Conservation (phyloP, 2,329 filamentous ascomycete genomes). For the Paecilomyces niveus region DNA sequence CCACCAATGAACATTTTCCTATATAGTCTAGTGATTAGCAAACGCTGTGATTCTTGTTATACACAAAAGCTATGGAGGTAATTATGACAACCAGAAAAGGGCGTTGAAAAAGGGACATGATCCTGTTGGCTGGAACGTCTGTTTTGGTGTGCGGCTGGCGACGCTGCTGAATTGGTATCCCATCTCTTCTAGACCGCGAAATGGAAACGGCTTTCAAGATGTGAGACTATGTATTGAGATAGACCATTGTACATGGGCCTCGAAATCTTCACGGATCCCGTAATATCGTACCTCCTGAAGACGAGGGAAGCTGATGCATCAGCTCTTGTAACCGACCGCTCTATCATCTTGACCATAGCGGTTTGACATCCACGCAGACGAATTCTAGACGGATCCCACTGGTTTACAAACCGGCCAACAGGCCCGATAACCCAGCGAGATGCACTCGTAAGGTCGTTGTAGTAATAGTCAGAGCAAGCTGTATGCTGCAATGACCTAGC, state of each 20-base stretch:
- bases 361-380: conserved; percentile 2
- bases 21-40: conserved; percentile 30
- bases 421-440: conserved; percentile 11
- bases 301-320: background rate
- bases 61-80: background rate
- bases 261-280: background rate
- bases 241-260: background rate
- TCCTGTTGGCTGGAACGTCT: background rate
- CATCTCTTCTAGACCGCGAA: background rate
- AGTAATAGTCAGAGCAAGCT: conserved; percentile 16
- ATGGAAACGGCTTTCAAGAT: background rate
- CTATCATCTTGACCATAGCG: background rate
- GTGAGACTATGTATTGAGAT: background rate
- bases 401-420: conserved; percentile 20
- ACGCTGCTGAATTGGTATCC: background rate
- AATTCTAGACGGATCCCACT: conserved; percentile 16
- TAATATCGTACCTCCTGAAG: background rate
- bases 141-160: background rate
- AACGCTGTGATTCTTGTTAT: conserved; percentile 5
- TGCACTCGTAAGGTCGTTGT: conserved; percentile 11
- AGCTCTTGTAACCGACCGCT: background rate
- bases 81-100: background rate
- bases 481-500: conserved; percentile 19
- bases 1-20: conserved; percentile 99
- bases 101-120: background rate